phyloP scores from a whole-genome alignment of 2,329 filamentous ascomycete genomes.

The Hypocreales sp. region DNA sequence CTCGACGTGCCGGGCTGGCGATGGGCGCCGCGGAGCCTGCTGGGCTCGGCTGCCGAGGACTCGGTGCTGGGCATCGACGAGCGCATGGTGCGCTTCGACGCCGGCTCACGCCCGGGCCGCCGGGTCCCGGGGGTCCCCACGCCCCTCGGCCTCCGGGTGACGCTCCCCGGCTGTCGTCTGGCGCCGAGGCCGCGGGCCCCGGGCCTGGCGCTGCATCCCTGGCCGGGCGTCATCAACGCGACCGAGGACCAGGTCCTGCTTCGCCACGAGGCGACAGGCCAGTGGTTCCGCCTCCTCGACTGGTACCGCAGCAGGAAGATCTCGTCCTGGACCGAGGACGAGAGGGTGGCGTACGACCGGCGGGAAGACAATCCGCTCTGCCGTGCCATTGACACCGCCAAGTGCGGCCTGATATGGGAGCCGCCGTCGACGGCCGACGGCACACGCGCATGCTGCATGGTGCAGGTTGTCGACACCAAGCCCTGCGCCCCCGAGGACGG shows the following conservation, averaged over 20 bases:
- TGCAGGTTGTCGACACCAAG: constrained; percentile 4
- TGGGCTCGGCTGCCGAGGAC: constrained; percentile 6
- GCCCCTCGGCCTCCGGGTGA: constrained; percentile 5
- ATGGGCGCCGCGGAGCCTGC: constrained; percentile 11
- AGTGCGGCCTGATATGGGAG: constrained; percentile 5
- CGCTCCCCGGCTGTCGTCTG: constrained; percentile 5
- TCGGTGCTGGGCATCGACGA: constrained; percentile 6
- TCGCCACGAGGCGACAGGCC: constrained; percentile 2
- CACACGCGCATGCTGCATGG: constrained; percentile 2
- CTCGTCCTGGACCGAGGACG: constrained; percentile 5
- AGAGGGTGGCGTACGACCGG: constrained; percentile 4
- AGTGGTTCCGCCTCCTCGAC: constrained; percentile 7
- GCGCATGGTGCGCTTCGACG: constrained; percentile 5
- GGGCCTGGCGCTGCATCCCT: constrained; percentile 5
- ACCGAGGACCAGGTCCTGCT: constrained; percentile 6
- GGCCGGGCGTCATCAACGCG: constrained; percentile 5
- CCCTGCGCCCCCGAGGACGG: no score
- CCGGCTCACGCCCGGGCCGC: not conserved
- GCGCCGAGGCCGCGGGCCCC: constrained; percentile 1
- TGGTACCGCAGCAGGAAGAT: constrained; percentile 8
- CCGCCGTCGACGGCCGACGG: not conserved
- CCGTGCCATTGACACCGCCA: constrained; percentile 4
- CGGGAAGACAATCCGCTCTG: constrained; percentile 5
- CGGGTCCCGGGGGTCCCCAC: constrained; percentile 5
- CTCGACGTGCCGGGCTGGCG: constrained; percentile 9